Conservation (phyloP, 108 stramenopile genomes). For the Seminavis robusta region DNA sequence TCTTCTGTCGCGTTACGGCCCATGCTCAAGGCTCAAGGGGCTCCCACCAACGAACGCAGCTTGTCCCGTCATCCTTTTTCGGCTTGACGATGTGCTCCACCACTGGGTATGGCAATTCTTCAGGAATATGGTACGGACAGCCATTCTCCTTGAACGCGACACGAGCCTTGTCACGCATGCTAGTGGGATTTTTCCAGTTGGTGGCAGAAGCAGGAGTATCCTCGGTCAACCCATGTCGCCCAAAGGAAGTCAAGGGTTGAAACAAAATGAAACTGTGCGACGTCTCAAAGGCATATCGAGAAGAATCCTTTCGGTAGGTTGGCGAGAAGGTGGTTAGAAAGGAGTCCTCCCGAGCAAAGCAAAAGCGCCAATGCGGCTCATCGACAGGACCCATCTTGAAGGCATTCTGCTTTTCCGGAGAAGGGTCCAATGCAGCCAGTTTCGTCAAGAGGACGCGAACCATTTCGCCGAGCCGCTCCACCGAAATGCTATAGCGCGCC, state of each 20-base stretch:
- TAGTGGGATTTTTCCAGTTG: background rate
- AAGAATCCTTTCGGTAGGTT: background rate
- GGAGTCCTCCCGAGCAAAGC: background rate
- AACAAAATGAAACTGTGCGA: background rate
- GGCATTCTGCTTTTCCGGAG: background rate
- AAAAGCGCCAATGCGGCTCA: background rate
- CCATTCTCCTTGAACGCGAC: background rate
- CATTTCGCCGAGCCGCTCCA: background rate
- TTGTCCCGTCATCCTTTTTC: background rate
- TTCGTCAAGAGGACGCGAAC: background rate
- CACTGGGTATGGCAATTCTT: background rate
- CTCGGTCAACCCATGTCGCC: background rate
- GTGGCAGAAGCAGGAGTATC: background rate
- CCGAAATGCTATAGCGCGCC: background rate
- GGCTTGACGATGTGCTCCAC: constrained; percentile 8
- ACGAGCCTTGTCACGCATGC: background rate
- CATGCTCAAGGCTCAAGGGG: no score
- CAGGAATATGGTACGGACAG: constrained; percentile 1
- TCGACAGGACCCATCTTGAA: background rate
- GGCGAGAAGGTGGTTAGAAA: constrained; percentile 2
- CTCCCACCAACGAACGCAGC: constrained; percentile 1
- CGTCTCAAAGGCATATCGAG: constrained; percentile 1
- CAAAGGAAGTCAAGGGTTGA: background rate
- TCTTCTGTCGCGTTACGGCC: no score
- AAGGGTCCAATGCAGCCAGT: background rate